Base-by-base conservation (phyloP, 768 basidiomycete genomes). In the Royoungia palumana region DNA sequence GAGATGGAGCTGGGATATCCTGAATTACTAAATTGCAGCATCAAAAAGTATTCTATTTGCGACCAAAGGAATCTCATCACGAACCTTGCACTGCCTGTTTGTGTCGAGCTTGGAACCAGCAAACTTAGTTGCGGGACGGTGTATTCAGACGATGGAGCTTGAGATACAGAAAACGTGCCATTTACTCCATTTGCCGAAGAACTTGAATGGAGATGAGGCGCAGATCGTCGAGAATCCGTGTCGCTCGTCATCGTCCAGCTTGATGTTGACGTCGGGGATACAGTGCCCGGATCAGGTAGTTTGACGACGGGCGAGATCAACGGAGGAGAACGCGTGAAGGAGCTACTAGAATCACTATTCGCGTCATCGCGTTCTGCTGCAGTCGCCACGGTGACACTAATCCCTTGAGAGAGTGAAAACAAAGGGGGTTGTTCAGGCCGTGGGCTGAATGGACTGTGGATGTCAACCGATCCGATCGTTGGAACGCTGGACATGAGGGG, bases 1-100 rank as follows among this genome's bases (percentile, higher is more conserved):
- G 66, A 69, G 36, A 69, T 63, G 11, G 65, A 63, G 17, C 66
- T 67, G 2, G 63, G 63, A 24, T 47, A 63, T 17, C 38, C 56
- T n/a, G 56, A 64, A 38, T 54, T 49, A 39, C 66, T 67, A 51
- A 9, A 25, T 46, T 24, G 36, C 20, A 14, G 17, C 3, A 19
- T 60, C 9, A 65, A 24, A 20, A 36, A 9, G 40, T 14, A 16
- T 38, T 35, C 5, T 42, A 16, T 28, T 12, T 14, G 25, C 16
- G n/a, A 48, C 16, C n/a, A 17, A 39, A 44, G 32, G 17, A 32
- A 48, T 32, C 19, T 38, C 24, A 34, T 19, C 36, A 49, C 19
- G 17, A 52, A 56, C 66, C 51, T 59, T 60, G 43, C 44, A 13
- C 50, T 49, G 27, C 47, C 45, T 24, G 34, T 25, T 11, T 49